Conservation (phyloP, 2,329 filamentous ascomycete species). For the Aspergillus sp. region DNA sequence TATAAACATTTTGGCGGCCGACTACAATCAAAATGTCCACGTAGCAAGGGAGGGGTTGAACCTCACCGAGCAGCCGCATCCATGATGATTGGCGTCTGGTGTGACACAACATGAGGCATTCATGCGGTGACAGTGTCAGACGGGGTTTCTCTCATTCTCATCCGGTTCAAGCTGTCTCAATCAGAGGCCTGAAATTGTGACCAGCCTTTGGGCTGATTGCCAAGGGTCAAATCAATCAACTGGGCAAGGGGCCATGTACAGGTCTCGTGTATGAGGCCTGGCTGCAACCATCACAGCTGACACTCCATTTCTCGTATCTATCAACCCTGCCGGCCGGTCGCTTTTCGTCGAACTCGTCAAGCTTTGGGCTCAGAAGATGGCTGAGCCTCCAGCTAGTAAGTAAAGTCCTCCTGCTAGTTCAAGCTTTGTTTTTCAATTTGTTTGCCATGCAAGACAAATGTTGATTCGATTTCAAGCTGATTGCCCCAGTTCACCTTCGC, state of each 20-base stretch:
- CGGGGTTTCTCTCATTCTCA: background rate
- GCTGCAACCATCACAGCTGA: background rate
- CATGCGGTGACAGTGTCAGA: background rate
- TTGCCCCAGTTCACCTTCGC: background rate
- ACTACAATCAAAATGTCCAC: background rate
- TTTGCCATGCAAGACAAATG: background rate
- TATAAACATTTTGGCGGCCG: too few species aligned
- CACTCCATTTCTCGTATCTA: background rate
- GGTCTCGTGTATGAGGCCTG: background rate
- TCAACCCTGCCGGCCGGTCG: background rate
- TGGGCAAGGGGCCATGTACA: background rate
- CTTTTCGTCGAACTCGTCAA: background rate
- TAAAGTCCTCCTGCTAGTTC: background rate
- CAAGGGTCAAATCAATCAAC: background rate
- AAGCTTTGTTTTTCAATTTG: background rate
- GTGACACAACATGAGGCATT: background rate
- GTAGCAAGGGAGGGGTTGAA: background rate
- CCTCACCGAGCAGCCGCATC: background rate
- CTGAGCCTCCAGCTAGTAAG: background rate
- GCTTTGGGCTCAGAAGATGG: background rate
- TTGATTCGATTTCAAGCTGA: background rate
- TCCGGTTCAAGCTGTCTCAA: background rate
- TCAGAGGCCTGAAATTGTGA: background rate
- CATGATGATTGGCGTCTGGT: background rate
- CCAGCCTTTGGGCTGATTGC: background rate